Conservation (phyloP, 176 grass and related monocot species). For the Rhipidocladum racemiflorum region DNA sequence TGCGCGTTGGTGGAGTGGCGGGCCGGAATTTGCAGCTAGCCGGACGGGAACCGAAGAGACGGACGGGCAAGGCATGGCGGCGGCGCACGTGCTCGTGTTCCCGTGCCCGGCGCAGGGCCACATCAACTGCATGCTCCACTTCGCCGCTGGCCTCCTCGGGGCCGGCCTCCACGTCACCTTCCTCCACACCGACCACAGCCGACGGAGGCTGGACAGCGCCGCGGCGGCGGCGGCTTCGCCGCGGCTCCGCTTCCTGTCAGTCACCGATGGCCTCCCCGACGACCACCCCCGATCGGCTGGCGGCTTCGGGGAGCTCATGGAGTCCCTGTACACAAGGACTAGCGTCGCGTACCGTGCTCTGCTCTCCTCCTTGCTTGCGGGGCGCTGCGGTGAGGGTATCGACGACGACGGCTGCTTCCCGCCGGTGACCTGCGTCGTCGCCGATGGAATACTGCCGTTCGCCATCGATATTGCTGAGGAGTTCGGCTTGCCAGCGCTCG, state of each 20-base stretch:
- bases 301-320: neutral
- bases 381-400: neutral
- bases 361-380: neutral
- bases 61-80: neutral
- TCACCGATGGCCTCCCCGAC: conserved; percentile 48
- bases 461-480: conserved; percentile 39
- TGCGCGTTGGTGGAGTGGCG: neutral
- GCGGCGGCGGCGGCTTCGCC: neutral
- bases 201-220: neutral
- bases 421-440: conserved; percentile 45
- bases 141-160: conserved; percentile 38
- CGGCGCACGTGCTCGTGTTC: conserved; percentile 42
- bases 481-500: conserved; percentile 41
- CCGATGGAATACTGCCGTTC: conserved; percentile 32
- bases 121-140: conserved; percentile 47
- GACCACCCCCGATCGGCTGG: conserved; percentile 24
- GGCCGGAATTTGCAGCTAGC: neutral
- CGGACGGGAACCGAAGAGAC: too few relatives aligned
- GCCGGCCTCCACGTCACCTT: conserved; percentile 48
- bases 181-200: conserved; percentile 42
- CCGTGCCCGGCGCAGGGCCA: conserved; percentile 49
- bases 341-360: conserved; percentile 19
- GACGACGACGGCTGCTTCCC: neutral
- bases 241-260: conserved; percentile 33
- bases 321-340: conserved; percentile 12